Base-by-base conservation (phyloP, 495 filamentous ascomycete genomes). In the Neurospora sp. region DNA sequence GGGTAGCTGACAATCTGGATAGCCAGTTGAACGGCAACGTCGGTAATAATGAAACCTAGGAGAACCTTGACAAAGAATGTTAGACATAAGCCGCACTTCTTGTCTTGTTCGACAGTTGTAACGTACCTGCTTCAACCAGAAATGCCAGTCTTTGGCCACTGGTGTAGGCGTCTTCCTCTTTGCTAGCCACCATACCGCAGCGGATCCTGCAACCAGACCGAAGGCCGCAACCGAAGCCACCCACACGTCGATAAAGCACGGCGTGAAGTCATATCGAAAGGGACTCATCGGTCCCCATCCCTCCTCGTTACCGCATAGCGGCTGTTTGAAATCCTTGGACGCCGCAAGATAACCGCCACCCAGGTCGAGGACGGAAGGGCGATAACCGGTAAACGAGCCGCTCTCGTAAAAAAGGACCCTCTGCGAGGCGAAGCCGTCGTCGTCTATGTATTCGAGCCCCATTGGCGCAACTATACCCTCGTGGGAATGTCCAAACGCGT, bases 221-320 rank as follows among this genome's bases (percentile, higher is more conserved):
- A 88, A 94, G 5, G 87, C 84, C 11, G 93, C 94, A 22, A 97
- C 91, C 6, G 86, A 78, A 39, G 90, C 89, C 71, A 98, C 88
- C 84, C 91, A 92, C 11, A 94, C 87, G 80, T 98, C 96, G 69
- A 97, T 87, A 80, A 98, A 98, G 83, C 96, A 99, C 72, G 96
- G 94, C 44, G 96, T 98, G 81, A 99, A 92, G 80, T 98, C 94
- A 81, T 92, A 97, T 74, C 94, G 84, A 72, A 87, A 85, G 22
- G 89, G 88, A 80, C 93, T 96, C 76, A 99, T 72, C 20, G 96
- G 96, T 12, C 96, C 96, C 96, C 96, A 99, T 78, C 96, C 96
- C 82, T 98, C 94, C 41, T 84, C 82, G 83, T 97, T 93, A 76
- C 90, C 88, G 82, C 94, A 98, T 82, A 97, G 86, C 40, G 91